These are phyloP conservation scores for Handroanthus guayacan DNA, from an alignment of 257 asterid genomes.

Conservation along the genomic window DNA sequence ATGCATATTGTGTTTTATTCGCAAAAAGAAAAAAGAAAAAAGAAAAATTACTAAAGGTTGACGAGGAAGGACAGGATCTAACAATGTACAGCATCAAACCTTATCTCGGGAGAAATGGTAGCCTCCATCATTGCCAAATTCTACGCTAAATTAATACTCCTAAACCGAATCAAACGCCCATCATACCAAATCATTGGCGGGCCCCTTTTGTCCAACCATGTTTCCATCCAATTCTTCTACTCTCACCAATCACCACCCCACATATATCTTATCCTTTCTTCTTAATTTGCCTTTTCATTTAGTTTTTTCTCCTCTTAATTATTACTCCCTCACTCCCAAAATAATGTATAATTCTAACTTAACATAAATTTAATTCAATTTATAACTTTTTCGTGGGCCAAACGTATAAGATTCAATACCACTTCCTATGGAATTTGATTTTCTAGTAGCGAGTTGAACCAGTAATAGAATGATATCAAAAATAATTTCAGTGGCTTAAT, in stretches of 20 bases:
- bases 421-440: too few species aligned
- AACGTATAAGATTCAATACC: too few species aligned
- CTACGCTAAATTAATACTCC: constrained; percentile 16
- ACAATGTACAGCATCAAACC: constrained; percentile 23
- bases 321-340: background rate
- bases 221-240: background rate
- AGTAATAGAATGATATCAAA: too few species aligned
- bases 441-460: too few species aligned
- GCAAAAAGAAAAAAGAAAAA: too few species aligned
- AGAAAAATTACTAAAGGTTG: constrained; percentile 2
- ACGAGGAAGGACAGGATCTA: constrained; percentile 39
- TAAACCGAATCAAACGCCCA: constrained; percentile 37
- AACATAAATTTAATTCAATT: too few species aligned
- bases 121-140: constrained; percentile 25
- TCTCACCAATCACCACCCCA: background rate
- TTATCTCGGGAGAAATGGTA: constrained; percentile 6
- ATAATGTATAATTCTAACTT: too few species aligned
- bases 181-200: constrained; percentile 45
- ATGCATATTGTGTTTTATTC: too few species aligned
- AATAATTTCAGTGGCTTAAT: too few species aligned
- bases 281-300: background rate
- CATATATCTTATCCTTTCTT: background rate
- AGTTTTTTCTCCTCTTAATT: background rate
- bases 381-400: too few species aligned
- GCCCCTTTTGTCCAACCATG: constrained; percentile 28